Evolutionary conservation across 2,329 filamentous ascomycete species (phyloP).

Genomic region (Fusarium solani-melongenae): DNA sequence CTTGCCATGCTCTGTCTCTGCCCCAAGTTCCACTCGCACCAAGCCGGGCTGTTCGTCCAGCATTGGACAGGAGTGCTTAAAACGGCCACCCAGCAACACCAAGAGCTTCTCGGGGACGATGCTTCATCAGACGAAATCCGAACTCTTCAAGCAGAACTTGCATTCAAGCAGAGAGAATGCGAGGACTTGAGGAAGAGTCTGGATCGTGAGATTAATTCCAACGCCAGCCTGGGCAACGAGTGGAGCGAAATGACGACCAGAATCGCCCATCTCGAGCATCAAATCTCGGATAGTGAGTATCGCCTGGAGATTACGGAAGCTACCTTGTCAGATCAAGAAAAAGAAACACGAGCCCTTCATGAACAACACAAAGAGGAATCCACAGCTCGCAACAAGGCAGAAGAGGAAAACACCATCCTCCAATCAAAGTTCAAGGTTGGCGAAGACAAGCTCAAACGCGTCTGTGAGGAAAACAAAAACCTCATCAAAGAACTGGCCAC

Average conservation of each 20-base stretch:
- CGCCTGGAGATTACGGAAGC: fast-evolving
- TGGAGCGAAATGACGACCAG: not conserved
- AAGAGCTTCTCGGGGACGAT: not conserved
- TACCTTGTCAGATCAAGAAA: not conserved
- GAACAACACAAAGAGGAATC: not conserved
- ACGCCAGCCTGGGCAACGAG: not conserved
- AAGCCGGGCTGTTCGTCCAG: not conserved
- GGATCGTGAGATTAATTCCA: not conserved
- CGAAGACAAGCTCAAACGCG: not conserved
- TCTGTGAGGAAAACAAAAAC: not conserved
- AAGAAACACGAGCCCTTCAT: not conserved
- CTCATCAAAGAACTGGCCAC: not conserved
- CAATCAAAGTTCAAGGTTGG: not conserved
- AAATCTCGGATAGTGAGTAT: not conserved
- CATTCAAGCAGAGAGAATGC: not conserved
- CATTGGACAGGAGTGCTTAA: not conserved
- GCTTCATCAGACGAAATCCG: not conserved
- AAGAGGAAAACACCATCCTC: not conserved
- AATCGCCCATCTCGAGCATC: not conserved
- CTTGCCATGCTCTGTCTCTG: constrained; percentile 8
- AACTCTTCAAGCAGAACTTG: not conserved
- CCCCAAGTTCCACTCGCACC: not conserved
- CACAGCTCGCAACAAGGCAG: not conserved
- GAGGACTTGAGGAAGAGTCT: not conserved
- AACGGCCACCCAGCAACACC: not conserved